These are phyloP conservation scores for Ramicandelaber brevisporus DNA, from an alignment of 192 early-diverging fungal genomes.

Conservation along the genomic window DNA sequence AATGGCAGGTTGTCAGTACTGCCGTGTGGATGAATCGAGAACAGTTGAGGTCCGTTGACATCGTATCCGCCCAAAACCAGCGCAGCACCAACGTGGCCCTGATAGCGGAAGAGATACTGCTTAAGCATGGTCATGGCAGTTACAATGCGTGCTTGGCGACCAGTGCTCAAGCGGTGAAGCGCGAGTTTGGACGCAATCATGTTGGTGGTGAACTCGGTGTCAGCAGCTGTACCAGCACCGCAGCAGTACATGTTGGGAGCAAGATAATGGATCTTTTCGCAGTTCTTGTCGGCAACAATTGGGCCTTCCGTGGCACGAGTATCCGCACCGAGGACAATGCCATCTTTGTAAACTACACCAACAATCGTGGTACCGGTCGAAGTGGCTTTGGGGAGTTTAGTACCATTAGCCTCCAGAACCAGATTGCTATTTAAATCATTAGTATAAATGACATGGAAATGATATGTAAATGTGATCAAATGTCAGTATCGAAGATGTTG, in stretches of 20 bases:
- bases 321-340: conserved; percentile 83
- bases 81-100: conserved; percentile 85
- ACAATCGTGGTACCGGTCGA: conserved; percentile 97
- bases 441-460: no score
- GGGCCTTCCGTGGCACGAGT: conserved; percentile 87
- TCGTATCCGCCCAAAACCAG: conserved; percentile 87
- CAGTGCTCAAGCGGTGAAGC: conserved; percentile 74
- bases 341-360: conserved; percentile 84
- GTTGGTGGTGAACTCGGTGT: conserved; percentile 85
- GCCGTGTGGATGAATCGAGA: conserved; percentile 81
- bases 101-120: conserved; percentile 92
- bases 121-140: conserved; percentile 94
- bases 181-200: conserved; percentile 85
- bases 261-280: conserved; percentile 94
- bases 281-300: conserved; percentile 97
- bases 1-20: conserved; percentile 89
- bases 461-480: no score
- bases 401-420: conserved; percentile 47
- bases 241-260: conserved; percentile 97
- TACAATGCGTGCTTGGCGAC: conserved; percentile 59
- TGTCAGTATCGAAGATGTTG: no score
- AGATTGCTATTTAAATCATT: conserved; percentile 42
- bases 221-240: conserved; percentile 97
- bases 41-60: conserved; percentile 69
- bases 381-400: conserved; percentile 51